Conservation (phyloP, 2,329 filamentous ascomycete species). For the Dryadomyces quercivorus region DNA sequence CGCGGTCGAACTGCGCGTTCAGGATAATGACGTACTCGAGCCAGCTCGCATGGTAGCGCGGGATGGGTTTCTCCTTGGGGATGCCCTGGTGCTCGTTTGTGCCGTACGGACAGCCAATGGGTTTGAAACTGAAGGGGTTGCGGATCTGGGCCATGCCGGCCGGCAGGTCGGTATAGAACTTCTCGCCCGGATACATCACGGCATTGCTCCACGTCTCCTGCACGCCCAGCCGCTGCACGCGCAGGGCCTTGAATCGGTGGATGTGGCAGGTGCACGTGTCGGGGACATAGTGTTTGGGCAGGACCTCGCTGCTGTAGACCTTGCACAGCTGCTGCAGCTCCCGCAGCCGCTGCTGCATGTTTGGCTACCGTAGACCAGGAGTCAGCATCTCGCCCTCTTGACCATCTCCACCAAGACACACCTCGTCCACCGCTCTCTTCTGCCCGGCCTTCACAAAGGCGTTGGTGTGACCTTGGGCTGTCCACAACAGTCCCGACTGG, state of each 20-base stretch:
- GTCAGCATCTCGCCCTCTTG: too few species aligned
- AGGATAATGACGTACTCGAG: too few species aligned
- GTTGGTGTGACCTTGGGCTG: too few species aligned
- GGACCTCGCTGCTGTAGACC: slow-evolving; percentile 33
- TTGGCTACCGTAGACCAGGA: slow-evolving; percentile 17
- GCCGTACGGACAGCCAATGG: not conserved
- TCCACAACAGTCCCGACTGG: too few species aligned
- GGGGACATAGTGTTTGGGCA: slow-evolving; percentile 31
- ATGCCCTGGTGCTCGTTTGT: not conserved
- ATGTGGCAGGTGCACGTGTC: slow-evolving; percentile 26
- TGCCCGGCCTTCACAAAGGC: too few species aligned
- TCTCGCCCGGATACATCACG: slow-evolving; percentile 19
- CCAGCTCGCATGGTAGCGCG: too few species aligned
- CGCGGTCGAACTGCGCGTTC: too few species aligned
- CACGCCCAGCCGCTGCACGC: slow-evolving; percentile 22
- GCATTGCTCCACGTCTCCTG: slow-evolving; percentile 30
- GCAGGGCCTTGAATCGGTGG: slow-evolving; percentile 25
- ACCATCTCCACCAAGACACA: too few species aligned
- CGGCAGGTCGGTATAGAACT: slow-evolving; percentile 8
- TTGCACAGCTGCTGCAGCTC: slow-evolving; percentile 23
- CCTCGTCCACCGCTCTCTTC: too few species aligned
- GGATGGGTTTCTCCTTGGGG: too few species aligned
- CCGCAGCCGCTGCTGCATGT: slow-evolving; percentile 29
- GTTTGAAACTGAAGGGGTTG: not conserved
- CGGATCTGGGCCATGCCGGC: too few species aligned